Base-by-base conservation (phyloP, 1,139 yeast genomes). In the Yamadazyma atlantica region DNA sequence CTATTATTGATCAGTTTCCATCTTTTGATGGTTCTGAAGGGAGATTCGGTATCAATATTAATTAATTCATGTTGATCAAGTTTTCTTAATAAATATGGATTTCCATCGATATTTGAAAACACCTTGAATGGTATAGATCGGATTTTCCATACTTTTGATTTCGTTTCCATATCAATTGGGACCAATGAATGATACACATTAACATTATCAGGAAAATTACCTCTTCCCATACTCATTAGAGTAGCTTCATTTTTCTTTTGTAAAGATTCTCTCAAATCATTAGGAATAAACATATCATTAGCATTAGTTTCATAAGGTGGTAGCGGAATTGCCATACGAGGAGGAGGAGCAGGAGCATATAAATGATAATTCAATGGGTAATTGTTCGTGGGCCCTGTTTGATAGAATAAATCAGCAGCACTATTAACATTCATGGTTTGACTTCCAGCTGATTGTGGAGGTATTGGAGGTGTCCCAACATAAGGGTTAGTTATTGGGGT, bases 261-360 rank as follows among this genome's bases (percentile, higher is more conserved):
- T 33, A 92, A 67, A 7, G 73, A 65, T 53, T 86, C 92, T 47
- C 97, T 74, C 36, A 90, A 56, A 33, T 84, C 76, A 49, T 79
- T 79, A 3, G 89, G 79, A 13, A 90, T 76, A 57, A 89, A 90
- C 57, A 90, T 71, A 44, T 75, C 77, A 42, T 77, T 78, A 4
- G 83, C 78, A 29, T 78, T 78, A 34, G 88, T 75, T 60, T 88
- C 90, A 56, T 88, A 80, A 1, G 85, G 78, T 31, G 77, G 74
- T 44, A 84, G 63, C 4, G 82, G 81, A 8, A 77, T 61, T 14
- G 74, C 68, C 41, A 80, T 61, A 46, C 85, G 79, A 19, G 90
- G 90, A 4, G 95, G 94, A 3, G 95, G 87, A 14, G 79, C 77
- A 1, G 97, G 97, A 0, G 97, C 95, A 60, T 90, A 90, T 34